Conservation (phyloP, 2,329 filamentous ascomycete genomes). For the Moelleriella libera region DNA sequence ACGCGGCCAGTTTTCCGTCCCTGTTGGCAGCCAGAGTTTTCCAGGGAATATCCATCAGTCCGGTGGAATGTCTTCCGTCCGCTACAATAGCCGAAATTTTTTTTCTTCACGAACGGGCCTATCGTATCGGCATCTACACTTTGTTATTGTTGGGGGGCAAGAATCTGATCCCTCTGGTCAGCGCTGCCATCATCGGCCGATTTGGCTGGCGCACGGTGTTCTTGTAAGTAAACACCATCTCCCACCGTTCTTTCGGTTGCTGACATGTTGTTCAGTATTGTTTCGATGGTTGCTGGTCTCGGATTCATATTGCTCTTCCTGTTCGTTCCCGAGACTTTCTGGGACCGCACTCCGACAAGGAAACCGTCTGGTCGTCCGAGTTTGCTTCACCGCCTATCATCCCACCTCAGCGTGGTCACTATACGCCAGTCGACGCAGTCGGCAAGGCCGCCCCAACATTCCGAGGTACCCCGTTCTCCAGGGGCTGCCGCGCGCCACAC, state of each 20-base stretch:
- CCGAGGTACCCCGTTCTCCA: conserved; percentile 7
- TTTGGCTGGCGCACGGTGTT: conserved; percentile 85
- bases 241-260: background rate
- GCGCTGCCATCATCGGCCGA: conserved; percentile 66
- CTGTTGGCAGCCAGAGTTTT: conserved; percentile 72
- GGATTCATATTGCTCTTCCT: conserved; percentile 64
- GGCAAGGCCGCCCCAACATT: conserved; percentile 3
- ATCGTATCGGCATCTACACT: conserved; percentile 86
- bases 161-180: conserved; percentile 77
- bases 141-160: conserved; percentile 79
- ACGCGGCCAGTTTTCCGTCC: conserved; percentile 68
- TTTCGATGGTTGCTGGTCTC: conserved; percentile 65
- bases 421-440: background rate
- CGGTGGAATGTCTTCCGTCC: conserved; percentile 83
- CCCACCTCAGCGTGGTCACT: conserved; percentile 15
- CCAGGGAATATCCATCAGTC: conserved; percentile 76
- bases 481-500: conserved; percentile 10
- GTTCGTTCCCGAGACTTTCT: conserved; percentile 91
- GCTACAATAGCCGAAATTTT: conserved; percentile 94
- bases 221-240: conserved; percentile 38
- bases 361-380: conserved; percentile 25
- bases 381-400: conserved; percentile 34
- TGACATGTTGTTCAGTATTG: conserved; percentile 40
- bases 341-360: conserved; percentile 62
- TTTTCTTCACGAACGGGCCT: conserved; percentile 87